Evolutionary conservation across 2,329 filamentous ascomycete species (phyloP), one percentile per base, ranked within the genome.

Genomic region (Intubia oerlemansii): DNA sequence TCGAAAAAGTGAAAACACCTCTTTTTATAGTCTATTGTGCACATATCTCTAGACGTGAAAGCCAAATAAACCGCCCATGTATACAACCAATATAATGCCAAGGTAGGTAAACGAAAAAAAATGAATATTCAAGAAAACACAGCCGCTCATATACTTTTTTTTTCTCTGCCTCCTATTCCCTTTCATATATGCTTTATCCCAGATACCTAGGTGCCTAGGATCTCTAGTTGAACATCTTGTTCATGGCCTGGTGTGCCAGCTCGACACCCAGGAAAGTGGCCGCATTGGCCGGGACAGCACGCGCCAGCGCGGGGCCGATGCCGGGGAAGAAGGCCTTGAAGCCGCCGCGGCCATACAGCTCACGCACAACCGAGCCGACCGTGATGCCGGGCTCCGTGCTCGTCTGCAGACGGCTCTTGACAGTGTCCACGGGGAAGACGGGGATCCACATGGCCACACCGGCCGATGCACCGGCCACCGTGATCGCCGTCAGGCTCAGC

Each of bases 371-470:
- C 7, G 77, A 72, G 11, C 71, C 65, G 29, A 98, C 68, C 0
- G 76, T 80, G 28, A 82, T 73, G 40, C 75, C 75, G 12, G 38
- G 30, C 27, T 81, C 82, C 44, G 88, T 78, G 24, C 81, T 81
- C 24, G 80, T 91, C 62, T 98, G 88, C 47, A 98, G 56, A 21
- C 84, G 63, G 38, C 75, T 84, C 67, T 98, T 98, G 55, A 98
- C 73, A 0, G 88, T 98, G 46, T 98, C 88, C 38, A 98, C 66
- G 14, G 88, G 88, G 66, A 98, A 98, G 24, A 98, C 84, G 30
- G 88, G 84, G 40, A 93, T 88, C 88, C 88, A 98, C 88, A 98
- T 98, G 37, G 88, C 88, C 16, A 98, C 68, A 45, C 88, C 88
- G 0, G 88, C 88, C 4, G 74, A 78, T 37, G 79, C 88, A 42